Evolutionary conservation across 164 flowering plant species (phyloP).

Genomic region (Aristolochia contorta): DNA sequence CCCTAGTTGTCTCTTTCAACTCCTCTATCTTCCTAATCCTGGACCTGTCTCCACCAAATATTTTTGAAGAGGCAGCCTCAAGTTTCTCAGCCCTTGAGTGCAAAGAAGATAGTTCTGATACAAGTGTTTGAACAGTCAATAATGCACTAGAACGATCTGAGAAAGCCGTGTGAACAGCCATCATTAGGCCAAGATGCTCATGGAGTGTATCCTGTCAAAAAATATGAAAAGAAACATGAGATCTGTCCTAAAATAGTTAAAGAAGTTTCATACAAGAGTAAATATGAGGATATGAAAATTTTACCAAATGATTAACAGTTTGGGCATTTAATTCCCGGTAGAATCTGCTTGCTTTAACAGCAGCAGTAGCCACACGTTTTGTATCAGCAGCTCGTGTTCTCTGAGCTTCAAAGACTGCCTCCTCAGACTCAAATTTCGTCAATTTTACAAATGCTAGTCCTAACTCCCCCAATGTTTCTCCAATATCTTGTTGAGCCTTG

Average conservation of each 20-base stretch:
- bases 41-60: constrained; percentile 84
- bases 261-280: not conserved
- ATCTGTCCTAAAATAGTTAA: not conserved
- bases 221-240: not conserved
- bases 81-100: constrained; percentile 65
- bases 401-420: constrained; percentile 59
- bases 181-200: constrained; percentile 79
- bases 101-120: constrained; percentile 67
- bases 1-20: constrained; percentile 63
- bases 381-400: constrained; percentile 39
- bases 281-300: not conserved
- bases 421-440: constrained; percentile 81
- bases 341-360: constrained; percentile 90
- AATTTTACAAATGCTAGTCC: constrained; percentile 80
- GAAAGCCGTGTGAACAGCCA: constrained; percentile 78
- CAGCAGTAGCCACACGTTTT: constrained; percentile 77
- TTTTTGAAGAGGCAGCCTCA: constrained; percentile 78
- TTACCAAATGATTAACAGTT: constrained; percentile 88
- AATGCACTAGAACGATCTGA: constrained; percentile 85
- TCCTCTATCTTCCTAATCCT: constrained; percentile 70
- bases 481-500: constrained; percentile 93
- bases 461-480: constrained; percentile 88
- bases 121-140: constrained; percentile 81
- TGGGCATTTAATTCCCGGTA: constrained; percentile 79
- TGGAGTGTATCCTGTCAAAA: constrained; percentile 71